A percentile compares a stretch with the other conserved stretches of the same genome.
Evolutionary conservation across 768 basidiomycete species (phyloP).

Genomic region (Tephrocybe rancida): DNA sequence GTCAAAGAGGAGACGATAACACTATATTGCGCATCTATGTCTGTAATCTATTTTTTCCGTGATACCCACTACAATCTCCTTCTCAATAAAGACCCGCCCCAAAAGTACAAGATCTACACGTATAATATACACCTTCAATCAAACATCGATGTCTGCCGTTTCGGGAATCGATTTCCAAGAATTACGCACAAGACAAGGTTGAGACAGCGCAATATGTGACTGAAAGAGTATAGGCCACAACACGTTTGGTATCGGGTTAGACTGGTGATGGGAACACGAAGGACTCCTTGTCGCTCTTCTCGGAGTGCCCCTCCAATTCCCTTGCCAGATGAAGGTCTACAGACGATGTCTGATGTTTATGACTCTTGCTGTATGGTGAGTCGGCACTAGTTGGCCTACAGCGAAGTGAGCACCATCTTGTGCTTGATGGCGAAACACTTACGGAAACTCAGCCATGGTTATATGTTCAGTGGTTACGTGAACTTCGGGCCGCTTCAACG

Average conservation of each 20-base stretch:
- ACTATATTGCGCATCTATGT: conserved; percentile 4
- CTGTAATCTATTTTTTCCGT: neutral
- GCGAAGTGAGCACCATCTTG: neutral
- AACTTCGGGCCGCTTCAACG: conserved; percentile 45
- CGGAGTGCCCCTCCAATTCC: conserved; percentile 27
- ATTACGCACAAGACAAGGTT: neutral
- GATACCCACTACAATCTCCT: neutral
- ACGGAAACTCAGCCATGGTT: conserved; percentile 60
- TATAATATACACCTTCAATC: neutral
- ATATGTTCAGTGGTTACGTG: conserved; percentile 64
- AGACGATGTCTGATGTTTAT: conserved; percentile 24
- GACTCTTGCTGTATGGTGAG: conserved; percentile 28
- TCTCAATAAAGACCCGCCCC: neutral
- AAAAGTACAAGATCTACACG: conserved; percentile 1
- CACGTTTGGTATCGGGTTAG: conserved; percentile 1
- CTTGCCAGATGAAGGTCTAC: conserved; percentile 28
- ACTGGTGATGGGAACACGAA: conserved; percentile 24
- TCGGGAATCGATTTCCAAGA: neutral
- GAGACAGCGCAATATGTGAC: too few relatives aligned
- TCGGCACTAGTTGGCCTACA: conserved; percentile 18
- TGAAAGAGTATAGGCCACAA: too few relatives aligned
- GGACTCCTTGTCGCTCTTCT: conserved; percentile 26
- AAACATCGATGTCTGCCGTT: neutral
- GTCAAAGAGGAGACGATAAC: conserved; percentile 69
- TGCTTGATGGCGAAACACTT: conserved; percentile 17